phyloP scores from a whole-genome alignment of 2,329 filamentous ascomycete species.

The Aspergillus proliferans region DNA sequence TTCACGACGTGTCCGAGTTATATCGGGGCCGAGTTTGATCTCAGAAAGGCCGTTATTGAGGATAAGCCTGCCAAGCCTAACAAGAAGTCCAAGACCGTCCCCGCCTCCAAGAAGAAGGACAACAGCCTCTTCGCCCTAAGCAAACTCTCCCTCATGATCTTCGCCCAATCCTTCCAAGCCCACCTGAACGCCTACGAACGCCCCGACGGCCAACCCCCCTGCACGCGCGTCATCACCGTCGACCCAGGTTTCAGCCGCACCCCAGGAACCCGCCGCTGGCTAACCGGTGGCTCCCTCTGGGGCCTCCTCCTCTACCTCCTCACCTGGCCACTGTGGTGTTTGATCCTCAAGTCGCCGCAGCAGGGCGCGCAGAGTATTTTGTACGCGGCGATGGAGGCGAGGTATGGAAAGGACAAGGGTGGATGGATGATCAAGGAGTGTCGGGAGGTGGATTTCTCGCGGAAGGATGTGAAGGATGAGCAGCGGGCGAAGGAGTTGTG shows the following conservation, averaged over 20 bases:
- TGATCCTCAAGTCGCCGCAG: slow-evolving; percentile 76
- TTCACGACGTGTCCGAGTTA: slow-evolving; percentile 85
- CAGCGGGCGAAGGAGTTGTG: slow-evolving; percentile 76
- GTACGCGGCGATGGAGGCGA: slow-evolving; percentile 75
- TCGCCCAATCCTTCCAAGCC: slow-evolving; percentile 86
- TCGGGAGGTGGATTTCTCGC: slow-evolving; percentile 63
- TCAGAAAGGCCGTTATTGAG: slow-evolving; percentile 22
- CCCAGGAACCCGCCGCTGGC: slow-evolving; percentile 78
- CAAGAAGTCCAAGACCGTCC: slow-evolving; percentile 32
- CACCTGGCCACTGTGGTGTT: slow-evolving; percentile 75
- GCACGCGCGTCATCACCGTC: slow-evolving; percentile 74
- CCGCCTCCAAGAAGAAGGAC: slow-evolving; percentile 9
- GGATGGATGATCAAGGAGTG: slow-evolving; percentile 85
- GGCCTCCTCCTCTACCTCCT: slow-evolving; percentile 71
- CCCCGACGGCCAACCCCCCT: slow-evolving; percentile 75
- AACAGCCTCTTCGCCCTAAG: slow-evolving; percentile 54
- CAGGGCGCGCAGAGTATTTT: slow-evolving; percentile 84
- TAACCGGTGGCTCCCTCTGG: slow-evolving; percentile 76
- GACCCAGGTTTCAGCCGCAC: slow-evolving; percentile 83
- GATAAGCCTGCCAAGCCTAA: slow-evolving; percentile 24
- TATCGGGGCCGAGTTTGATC: slow-evolving; percentile 64
- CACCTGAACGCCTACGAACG: slow-evolving; percentile 79
- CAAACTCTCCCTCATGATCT: slow-evolving; percentile 75
- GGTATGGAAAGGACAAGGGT: slow-evolving; percentile 58
- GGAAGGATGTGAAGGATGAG: slow-evolving; percentile 71